Base-by-base conservation (phyloP, 495 filamentous ascomycete species). In the Neurospora sp. region DNA sequence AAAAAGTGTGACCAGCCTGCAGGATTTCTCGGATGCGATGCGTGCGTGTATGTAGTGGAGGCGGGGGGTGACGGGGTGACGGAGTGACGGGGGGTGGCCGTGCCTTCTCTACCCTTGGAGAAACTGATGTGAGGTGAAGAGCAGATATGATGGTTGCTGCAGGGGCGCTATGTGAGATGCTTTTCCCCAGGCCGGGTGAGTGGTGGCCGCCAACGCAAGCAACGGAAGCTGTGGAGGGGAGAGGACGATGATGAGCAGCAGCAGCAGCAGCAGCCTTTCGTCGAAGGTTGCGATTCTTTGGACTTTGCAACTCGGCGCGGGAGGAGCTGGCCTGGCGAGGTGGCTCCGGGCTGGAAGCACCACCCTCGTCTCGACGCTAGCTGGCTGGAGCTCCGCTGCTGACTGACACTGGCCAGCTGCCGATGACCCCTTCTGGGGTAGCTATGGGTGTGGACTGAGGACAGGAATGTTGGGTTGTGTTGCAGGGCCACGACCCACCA, bases 1-100 rank as follows among this genome's bases (percentile, higher is more conserved):
- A 74, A 74, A 31, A 80, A 77, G 76, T 77, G 78, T 78, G 79
- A 80, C 76, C 75, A 79, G 79, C 74, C 77, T 76, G 79, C 79
- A 82, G 80, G 70, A 75, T 74, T 71, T 71, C 74, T 74, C 69
- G 54, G 77, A 75, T 77, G 74, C 76, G 76, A 78, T 79, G 79
- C 75, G 74, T 73, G 71, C 74, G 71, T 74, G 54, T 62, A 54
- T 54, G 71, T 70, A 37, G 42, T 70, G 72, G 73, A 73, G 71
- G 78, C 72, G 74, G 77, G 77, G 74, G 71, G 69, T 40, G 74
- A 71, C 44, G 18, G 72, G 71, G 71, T 70, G 73, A 62, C 73
- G 23, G 59, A 27, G 69, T 66, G 23, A 72, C 66, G n/a, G 46
- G 71, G 44, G n/a, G 69, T 54, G 54, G 74, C 59, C 40, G 40